Base-by-base conservation (phyloP, 1,139 yeast genomes). In the Saccharomyces hybrid region DNA sequence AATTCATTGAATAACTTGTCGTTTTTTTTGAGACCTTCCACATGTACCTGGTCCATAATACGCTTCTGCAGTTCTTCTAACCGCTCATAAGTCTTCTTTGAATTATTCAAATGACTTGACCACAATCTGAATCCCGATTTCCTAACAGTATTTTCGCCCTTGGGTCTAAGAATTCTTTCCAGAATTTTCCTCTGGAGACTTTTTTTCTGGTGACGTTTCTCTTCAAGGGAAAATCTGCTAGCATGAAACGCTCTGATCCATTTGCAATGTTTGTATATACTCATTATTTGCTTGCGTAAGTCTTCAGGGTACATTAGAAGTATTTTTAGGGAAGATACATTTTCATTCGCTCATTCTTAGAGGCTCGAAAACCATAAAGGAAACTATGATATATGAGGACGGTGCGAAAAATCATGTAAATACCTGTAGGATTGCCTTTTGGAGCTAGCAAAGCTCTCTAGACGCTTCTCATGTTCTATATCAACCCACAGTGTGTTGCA, bases 41-140 rank as follows among this genome's bases (percentile, higher is more conserved):
- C 56, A n/a, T 57, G 46, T 8, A 59, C 56, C 11, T 50, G 54
- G 16, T 54, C 56, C 61, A 62, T 61, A 11, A 62, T 48, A 26
- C 53, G 47, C 30, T 54, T 56, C 52, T 62, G 63, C 30, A 60
- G 56, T 26, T 52, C 48, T 48, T 53, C 53, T 50, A 62, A 25
- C 30, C 34, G 46, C 16, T 50, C 31, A 9, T 34, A 23, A 11
- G 32, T 48, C 44, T 31, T 47, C 20, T 49, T 11, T 13, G 52
- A 49, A 28, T 48, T 44, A 16, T 44, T 42, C 23, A 50, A 31
- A 44, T 50, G 52, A 9, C 47, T 44, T 28, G 51, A 31, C 60
- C 60, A 58, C 8, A 50, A 53, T 41, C 52, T 55, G 57, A 58
- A 57, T 11, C 60, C 54, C 4, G 61, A 58, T 26, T 50, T 52